phyloP scores from a whole-genome alignment of 2,329 filamentous ascomycete genomes.

The Peltaster fructicola region DNA sequence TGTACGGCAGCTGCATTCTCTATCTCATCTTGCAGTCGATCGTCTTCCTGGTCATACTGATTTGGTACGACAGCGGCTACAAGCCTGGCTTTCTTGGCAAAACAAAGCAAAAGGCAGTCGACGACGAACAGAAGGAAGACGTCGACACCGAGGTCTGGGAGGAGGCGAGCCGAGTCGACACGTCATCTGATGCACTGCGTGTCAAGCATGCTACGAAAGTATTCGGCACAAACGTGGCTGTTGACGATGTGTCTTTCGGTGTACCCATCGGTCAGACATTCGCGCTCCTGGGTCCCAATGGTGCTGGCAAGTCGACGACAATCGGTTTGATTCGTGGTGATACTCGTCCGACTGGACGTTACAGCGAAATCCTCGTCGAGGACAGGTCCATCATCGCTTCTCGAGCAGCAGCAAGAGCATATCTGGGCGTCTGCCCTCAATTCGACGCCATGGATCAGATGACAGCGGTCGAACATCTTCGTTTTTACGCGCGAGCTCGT shows the following conservation, averaged over 20 bases:
- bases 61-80: slow-evolving; percentile 64
- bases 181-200: slow-evolving; percentile 50
- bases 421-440: slow-evolving; percentile 79
- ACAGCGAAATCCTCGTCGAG: slow-evolving; percentile 70
- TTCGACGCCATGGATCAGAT: slow-evolving; percentile 67
- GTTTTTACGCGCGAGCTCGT: slow-evolving; percentile 72
- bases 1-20: slow-evolving; percentile 70
- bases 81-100: slow-evolving; percentile 40
- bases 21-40: slow-evolving; percentile 63
- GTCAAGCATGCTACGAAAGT: slow-evolving; percentile 65
- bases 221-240: slow-evolving; percentile 58
- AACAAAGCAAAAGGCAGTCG: slow-evolving; percentile 22
- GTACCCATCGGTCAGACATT: slow-evolving; percentile 70
- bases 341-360: slow-evolving; percentile 48
- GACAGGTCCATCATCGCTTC: slow-evolving; percentile 55
- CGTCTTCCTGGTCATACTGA: slow-evolving; percentile 50
- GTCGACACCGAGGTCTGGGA: slow-evolving; percentile 41
- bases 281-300: slow-evolving; percentile 76
- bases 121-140: slow-evolving; percentile 26
- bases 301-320: slow-evolving; percentile 78
- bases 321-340: slow-evolving; percentile 86
- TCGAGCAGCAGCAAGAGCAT: slow-evolving; percentile 52
- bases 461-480: slow-evolving; percentile 73
- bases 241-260: slow-evolving; percentile 77
- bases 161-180: slow-evolving; percentile 46